A percentile compares a stretch with the other conserved stretches of the same genome.
These are phyloP conservation scores for Diaporthe sp. DNA, from an alignment of 2,329 filamentous ascomycete species.

Conservation along the genomic window DNA sequence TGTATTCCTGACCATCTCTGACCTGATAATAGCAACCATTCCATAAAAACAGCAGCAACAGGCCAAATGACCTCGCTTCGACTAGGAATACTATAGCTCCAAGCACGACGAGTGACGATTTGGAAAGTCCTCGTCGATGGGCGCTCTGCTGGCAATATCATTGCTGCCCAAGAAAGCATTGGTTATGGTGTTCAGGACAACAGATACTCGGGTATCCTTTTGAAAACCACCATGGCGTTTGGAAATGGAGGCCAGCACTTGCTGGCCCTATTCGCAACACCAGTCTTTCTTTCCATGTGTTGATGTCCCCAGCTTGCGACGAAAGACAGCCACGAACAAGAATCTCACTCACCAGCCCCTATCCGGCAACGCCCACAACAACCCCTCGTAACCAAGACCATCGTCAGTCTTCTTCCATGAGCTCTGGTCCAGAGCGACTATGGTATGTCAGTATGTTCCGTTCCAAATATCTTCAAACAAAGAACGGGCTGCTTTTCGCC, in stretches of 20 bases:
- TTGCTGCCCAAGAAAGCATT: background rate
- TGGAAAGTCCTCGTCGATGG: background rate
- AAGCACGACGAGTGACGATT: background rate
- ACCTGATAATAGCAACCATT: background rate
- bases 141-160: background rate
- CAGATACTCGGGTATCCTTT: background rate
- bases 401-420: conserved; percentile 65
- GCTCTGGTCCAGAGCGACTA: conserved; percentile 8
- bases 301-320: background rate
- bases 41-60: background rate
- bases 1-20: background rate
- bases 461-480: background rate
- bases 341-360: conserved; percentile 68
- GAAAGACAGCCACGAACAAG: background rate
- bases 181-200: background rate
- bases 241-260: background rate
- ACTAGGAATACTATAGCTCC: background rate
- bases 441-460: background rate
- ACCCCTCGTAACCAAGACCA: conserved; percentile 68
- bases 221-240: background rate
- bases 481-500: background rate
- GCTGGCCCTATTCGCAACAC: too few relatives aligned
- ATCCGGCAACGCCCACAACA: conserved; percentile 74
- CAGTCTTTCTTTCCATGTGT: background rate
- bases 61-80: background rate